Base-by-base conservation (phyloP, 257 asterid species). In the Salvia miltiorrhiza region DNA sequence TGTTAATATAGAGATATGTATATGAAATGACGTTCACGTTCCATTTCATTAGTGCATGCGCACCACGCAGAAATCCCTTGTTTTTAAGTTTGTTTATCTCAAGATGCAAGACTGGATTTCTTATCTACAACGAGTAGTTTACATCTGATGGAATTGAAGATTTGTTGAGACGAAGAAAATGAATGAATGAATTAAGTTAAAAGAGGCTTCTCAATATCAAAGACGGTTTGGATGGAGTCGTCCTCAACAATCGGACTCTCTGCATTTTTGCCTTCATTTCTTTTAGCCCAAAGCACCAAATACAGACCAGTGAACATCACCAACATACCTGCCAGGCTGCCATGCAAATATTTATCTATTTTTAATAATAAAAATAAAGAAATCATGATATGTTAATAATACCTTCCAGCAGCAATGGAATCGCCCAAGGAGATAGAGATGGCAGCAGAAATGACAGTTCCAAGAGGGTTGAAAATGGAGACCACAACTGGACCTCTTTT, bases 401-500 rank as follows among this genome's bases (percentile, higher is more conserved):
- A 61, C 98, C 98, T 86, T 84, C 96, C 95, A 0, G 47, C 37
- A 13, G 87, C 71, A 61, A 90, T 56, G 63, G 90, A 75, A 55
- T 84, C 83, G 5, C 83, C 89, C 19, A 90, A 74, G 40, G 85
- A 79, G 44, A 84, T 43, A 13, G 98, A 93, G 73, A 86, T 86
- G 9, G 86, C 20, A 12, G 89, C 79, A 0, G 97, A 80, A 59
- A 93, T 78, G 39, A 93, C 88, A 12, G 98, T 86, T 19, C 86
- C 96, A 40, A 90, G 87, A 21, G 97, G 98, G 43, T 85, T 90
- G 73, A 93, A 93, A 41, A 93, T 85, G 78, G 98, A 82, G 10
- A 88, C 98, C 76, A 93, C 64, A 4, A 93, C 93, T 21, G 98
- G 98, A 21, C 98, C 98, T 75, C 88, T 82, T 86, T 80, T 90